Percentiles rank a stretch among this genome's conserved stretches.
Evolutionary conservation across 169 alveolate species (phyloP).

Genomic region (Plasmodium gallinaceum): DNA sequence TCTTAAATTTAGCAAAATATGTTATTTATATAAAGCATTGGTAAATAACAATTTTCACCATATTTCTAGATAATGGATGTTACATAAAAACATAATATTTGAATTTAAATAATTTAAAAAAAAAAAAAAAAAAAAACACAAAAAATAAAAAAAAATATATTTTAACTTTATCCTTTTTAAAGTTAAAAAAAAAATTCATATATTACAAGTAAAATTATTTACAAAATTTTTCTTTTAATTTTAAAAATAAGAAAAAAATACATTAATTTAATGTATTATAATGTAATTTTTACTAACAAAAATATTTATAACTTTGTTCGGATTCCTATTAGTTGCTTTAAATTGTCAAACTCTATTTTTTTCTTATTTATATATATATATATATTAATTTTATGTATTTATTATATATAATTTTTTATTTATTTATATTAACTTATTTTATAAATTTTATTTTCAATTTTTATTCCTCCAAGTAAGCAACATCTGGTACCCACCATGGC

Average conservation of each 20-base stretch:
- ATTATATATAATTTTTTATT: not conserved
- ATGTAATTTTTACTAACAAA: not conserved
- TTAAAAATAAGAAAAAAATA: not conserved
- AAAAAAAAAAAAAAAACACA: not conserved
- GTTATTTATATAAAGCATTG: no score
- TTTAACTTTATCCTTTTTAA: no score
- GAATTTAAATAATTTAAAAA: not conserved
- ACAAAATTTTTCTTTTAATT: not conserved
- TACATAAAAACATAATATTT: not conserved
- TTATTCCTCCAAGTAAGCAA: slow-evolving; percentile 80
- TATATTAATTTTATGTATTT: not conserved
- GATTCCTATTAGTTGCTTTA: not conserved
- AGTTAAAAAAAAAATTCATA: not conserved
- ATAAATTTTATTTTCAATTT: slow-evolving; percentile 14
- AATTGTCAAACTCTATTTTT: no score
- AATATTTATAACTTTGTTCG: not conserved
- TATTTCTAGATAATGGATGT: not conserved
- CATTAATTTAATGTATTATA: not conserved
- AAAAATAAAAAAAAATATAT: not conserved
- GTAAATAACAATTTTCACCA: no score
- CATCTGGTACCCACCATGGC: slow-evolving; percentile 90
- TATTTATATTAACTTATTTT: not conserved
- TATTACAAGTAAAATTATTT: not conserved
- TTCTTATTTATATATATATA: not conserved
- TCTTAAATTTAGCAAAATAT: no score